phyloP scores from a whole-genome alignment of 441 rosid species.

The Iberis amara region DNA sequence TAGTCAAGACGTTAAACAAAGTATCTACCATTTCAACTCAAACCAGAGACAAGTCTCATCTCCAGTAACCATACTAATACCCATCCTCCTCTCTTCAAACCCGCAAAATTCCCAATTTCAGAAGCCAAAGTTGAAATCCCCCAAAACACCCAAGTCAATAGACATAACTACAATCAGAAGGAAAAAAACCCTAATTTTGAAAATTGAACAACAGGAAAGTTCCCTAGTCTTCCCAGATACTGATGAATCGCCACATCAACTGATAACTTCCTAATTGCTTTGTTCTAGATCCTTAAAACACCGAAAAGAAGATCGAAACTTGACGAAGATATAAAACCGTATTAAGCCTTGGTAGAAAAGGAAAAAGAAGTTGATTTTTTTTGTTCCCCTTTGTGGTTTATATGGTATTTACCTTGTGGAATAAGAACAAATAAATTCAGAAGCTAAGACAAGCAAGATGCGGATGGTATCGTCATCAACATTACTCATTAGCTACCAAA shows the following conservation, averaged over 20 bases:
- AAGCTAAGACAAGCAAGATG: slow-evolving; percentile 33
- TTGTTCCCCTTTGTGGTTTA: neutral
- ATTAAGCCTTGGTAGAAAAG: neutral
- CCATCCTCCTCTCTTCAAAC: slow-evolving; percentile 17
- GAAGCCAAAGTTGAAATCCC: neutral
- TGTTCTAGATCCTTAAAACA: neutral
- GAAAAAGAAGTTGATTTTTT: neutral
- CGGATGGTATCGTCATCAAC: slow-evolving; percentile 40
- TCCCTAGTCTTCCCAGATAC: neutral
- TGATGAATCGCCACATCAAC: slow-evolving; percentile 8
- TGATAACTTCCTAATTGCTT: too few species aligned
- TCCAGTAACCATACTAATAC: slow-evolving; percentile 11
- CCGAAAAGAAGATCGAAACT: slow-evolving; percentile 1
- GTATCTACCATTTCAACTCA: slow-evolving; percentile 39
- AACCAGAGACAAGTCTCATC: slow-evolving; percentile 15
- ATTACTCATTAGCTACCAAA: slow-evolving; percentile 28
- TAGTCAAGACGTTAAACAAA: slow-evolving; percentile 35
- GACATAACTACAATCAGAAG: too few species aligned
- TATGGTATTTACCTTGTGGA: slow-evolving; percentile 34
- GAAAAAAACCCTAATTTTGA: slow-evolving; percentile 12
- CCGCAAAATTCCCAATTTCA: slow-evolving; percentile 30
- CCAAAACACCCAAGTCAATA: too few species aligned
- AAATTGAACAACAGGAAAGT: neutral
- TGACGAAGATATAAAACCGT: slow-evolving; percentile 1
- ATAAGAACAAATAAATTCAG: slow-evolving; percentile 33